Evolutionary conservation across 2,329 filamentous ascomycete genomes (phyloP).

Genomic region (Verticillium tricorpus): DNA sequence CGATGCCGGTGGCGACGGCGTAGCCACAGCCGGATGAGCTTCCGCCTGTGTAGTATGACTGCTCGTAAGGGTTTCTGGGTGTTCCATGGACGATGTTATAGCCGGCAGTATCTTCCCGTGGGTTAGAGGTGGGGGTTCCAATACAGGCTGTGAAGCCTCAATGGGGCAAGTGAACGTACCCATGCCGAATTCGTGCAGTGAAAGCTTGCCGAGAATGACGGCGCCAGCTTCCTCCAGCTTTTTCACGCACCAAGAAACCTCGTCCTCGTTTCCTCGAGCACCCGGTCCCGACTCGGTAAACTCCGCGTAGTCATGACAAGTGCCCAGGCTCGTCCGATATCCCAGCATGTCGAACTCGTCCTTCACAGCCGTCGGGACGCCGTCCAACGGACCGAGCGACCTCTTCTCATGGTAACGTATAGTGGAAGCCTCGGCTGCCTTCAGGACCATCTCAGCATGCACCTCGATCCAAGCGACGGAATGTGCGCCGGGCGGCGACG

Average conservation of each 20-base stretch:
- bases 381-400: constrained; percentile 62
- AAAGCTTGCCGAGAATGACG: constrained; percentile 42
- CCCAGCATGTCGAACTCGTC: constrained; percentile 74
- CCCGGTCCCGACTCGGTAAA: constrained; percentile 17
- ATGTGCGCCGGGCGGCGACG: constrained; percentile 30
- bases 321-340: constrained; percentile 63
- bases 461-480: constrained; percentile 40
- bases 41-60: constrained; percentile 69
- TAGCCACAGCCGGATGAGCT: constrained; percentile 72
- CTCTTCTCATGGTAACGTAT: constrained; percentile 46
- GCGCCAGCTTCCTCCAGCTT: constrained; percentile 63
- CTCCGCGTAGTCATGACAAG: constrained; percentile 48
- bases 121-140: not conserved
- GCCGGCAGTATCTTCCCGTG: constrained; percentile 59
- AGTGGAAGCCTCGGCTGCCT: constrained; percentile 39
- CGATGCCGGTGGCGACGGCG: constrained; percentile 62
- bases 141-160: not conserved
- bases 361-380: constrained; percentile 70
- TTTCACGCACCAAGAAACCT: not conserved
- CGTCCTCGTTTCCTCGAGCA: constrained; percentile 29
- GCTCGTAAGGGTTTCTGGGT: constrained; percentile 71
- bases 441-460: constrained; percentile 33
- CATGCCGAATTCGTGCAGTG: constrained; percentile 73
- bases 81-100: constrained; percentile 72
- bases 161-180: constrained; percentile 35